Conservation (phyloP, 305 asterid species). For the Fraxinus albicans region DNA sequence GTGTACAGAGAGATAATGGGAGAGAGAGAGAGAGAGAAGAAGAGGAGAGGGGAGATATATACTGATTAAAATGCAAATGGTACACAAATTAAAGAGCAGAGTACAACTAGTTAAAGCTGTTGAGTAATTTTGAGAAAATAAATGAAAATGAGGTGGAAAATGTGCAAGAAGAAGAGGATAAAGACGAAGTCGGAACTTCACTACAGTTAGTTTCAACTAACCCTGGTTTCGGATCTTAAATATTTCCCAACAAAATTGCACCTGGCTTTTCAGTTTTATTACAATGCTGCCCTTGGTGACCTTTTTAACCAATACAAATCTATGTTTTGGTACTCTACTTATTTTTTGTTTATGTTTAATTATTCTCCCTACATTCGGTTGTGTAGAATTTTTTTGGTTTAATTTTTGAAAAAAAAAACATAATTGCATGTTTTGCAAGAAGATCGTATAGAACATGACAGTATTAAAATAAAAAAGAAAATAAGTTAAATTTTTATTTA, state of each 20-base stretch:
- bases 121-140: slow-evolving; percentile 8
- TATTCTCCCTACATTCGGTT: neutral
- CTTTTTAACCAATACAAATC: neutral
- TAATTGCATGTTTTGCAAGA: neutral
- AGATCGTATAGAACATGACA: neutral
- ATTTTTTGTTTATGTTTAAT: neutral
- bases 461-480: too few species aligned
- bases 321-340: neutral
- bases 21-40: neutral
- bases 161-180: slow-evolving; percentile 35
- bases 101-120: slow-evolving; percentile 26
- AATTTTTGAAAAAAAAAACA: neutral
- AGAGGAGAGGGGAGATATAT: neutral
- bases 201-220: slow-evolving; percentile 31
- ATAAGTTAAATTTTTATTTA: too few species aligned
- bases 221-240: slow-evolving; percentile 28
- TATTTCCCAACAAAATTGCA: neutral
- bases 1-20: slow-evolving; percentile 17
- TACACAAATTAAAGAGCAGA: slow-evolving; percentile 16
- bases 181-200: slow-evolving; percentile 32
- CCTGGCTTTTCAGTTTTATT: neutral
- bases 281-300: slow-evolving; percentile 23
- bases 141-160: slow-evolving; percentile 45
- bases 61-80: slow-evolving; percentile 30
- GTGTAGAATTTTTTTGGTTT: neutral